A percentile compares a stretch with the other conserved stretches of the same genome.
Evolutionary conservation across 805 yeast genomes (phyloP).

Genomic region (Pichia phayaonensis): DNA sequence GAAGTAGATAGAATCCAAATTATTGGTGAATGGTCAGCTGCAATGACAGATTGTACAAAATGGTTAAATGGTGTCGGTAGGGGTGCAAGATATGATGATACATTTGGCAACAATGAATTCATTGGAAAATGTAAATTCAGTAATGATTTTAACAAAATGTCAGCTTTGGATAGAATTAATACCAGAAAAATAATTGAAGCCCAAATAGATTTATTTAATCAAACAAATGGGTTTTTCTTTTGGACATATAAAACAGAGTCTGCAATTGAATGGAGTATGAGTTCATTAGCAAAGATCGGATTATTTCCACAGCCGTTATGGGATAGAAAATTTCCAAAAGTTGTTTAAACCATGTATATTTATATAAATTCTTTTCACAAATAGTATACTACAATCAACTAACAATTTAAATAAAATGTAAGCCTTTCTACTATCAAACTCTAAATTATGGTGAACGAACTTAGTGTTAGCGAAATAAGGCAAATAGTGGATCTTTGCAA

Average conservation of each 20-base stretch:
- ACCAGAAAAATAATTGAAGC: conserved; percentile 52
- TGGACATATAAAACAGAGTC: conserved; percentile 67
- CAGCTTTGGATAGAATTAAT: conserved; percentile 32
- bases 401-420: conserved; percentile 16
- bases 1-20: conserved; percentile 37
- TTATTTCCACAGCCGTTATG: conserved; percentile 59
- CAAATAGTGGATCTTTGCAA: conserved; percentile 18
- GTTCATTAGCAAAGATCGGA: conserved; percentile 38
- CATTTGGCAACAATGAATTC: conserved; percentile 32
- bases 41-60: conserved; percentile 60
- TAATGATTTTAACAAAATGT: conserved; percentile 35
- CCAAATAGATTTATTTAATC: conserved; percentile 46
- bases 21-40: conserved; percentile 68
- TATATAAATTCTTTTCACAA: background rate
- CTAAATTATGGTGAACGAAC: conserved; percentile 27
- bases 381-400: background rate
- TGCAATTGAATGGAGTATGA: conserved; percentile 62
- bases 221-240: conserved; percentile 53
- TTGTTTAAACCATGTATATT: conserved; percentile 20
- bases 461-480: conserved; percentile 35
- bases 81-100: conserved; percentile 62
- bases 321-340: conserved; percentile 65
- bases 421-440: conserved; percentile 34
- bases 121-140: conserved; percentile 47
- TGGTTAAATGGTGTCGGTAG: conserved; percentile 66